Conservation (phyloP, 2,329 filamentous ascomycete genomes). For the Fusarium metavorans region DNA sequence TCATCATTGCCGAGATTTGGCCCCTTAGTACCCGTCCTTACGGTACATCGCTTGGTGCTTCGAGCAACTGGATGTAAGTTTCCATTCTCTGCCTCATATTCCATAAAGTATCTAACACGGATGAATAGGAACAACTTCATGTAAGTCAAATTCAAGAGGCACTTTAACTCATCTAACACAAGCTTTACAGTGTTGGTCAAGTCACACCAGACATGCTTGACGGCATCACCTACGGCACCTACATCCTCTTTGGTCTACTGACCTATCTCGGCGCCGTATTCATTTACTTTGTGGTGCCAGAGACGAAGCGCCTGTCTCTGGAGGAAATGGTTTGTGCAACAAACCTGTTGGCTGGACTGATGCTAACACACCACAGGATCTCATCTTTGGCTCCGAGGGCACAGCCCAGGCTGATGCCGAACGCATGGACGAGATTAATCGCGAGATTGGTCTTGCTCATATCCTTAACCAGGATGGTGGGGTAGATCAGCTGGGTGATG, state of each 20-base stretch:
- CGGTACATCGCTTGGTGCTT: conserved; percentile 76
- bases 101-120: neutral
- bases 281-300: conserved; percentile 73
- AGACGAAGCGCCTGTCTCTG: conserved; percentile 72
- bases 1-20: conserved; percentile 81
- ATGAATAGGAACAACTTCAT: conserved; percentile 65
- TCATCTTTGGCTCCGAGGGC: conserved; percentile 76
- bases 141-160: neutral
- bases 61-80: conserved; percentile 68
- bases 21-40: conserved; percentile 77
- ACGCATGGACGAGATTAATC: conserved; percentile 79
- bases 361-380: conserved; percentile 58
- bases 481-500: neutral
- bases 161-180: neutral
- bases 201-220: conserved; percentile 77
- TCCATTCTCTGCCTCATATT: accelerated
- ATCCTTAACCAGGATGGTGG: neutral
- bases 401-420: conserved; percentile 74
- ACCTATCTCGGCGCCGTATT: conserved; percentile 72
- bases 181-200: conserved; percentile 64
- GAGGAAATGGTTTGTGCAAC: conserved; percentile 68
- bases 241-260: conserved; percentile 76
- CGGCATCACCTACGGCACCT: conserved; percentile 76
- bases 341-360: accelerated
- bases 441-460: conserved; percentile 70